Conservation (phyloP, 2,329 filamentous ascomycete genomes). For the Aspergillus texensis region DNA sequence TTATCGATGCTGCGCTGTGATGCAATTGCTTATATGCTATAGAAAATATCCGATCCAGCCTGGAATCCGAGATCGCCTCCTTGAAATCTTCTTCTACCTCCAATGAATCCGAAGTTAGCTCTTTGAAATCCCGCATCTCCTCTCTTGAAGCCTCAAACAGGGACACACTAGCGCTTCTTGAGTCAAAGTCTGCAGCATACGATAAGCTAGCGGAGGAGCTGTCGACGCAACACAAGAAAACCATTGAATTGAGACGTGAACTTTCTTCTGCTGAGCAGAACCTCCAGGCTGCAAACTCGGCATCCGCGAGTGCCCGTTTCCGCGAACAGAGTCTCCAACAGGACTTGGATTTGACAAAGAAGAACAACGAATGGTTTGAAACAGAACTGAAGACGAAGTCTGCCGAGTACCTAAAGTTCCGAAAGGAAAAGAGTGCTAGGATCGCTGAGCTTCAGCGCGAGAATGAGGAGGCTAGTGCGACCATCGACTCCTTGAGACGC, state of each 20-base stretch:
- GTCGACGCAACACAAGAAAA: slow-evolving; percentile 84
- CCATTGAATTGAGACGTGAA: slow-evolving; percentile 79
- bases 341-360: slow-evolving; percentile 83
- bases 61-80: slow-evolving; percentile 80
- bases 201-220: slow-evolving; percentile 85
- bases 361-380: slow-evolving; percentile 92
- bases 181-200: slow-evolving; percentile 85
- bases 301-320: slow-evolving; percentile 81
- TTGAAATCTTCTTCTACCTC: slow-evolving; percentile 74
- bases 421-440: slow-evolving; percentile 90
- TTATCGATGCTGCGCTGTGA: neutral
- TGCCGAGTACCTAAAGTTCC: slow-evolving; percentile 81
- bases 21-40: slow-evolving; percentile 23
- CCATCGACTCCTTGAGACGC: slow-evolving; percentile 74
- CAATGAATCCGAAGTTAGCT: slow-evolving; percentile 68
- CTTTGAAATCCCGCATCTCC: slow-evolving; percentile 78
- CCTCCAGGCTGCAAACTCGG: slow-evolving; percentile 78
- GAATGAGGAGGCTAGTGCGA: slow-evolving; percentile 80
- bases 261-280: slow-evolving; percentile 79
- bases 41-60: slow-evolving; percentile 75
- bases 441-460: slow-evolving; percentile 86
- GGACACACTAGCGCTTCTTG: slow-evolving; percentile 83
- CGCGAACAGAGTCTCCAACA: slow-evolving; percentile 87
- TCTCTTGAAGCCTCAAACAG: slow-evolving; percentile 90
- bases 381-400: slow-evolving; percentile 88